Percentiles rank a stretch among this genome's conserved stretches.
Evolutionary conservation across 768 basidiomycete species (phyloP).

Genomic region (Boletales sp.): DNA sequence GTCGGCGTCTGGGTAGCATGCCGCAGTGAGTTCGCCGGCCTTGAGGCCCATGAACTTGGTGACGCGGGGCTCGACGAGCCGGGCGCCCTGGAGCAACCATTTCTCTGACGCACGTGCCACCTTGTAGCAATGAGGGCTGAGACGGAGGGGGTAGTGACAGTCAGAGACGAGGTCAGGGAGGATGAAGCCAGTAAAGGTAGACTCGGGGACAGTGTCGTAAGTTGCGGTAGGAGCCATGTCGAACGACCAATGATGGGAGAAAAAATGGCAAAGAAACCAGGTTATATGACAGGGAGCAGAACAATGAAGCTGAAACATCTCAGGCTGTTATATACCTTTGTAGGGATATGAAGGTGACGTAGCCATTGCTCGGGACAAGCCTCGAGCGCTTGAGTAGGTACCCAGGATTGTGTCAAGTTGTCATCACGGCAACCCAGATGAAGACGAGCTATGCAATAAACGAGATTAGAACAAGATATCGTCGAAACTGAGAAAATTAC

Average conservation of each 20-base stretch:
- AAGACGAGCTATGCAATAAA: background rate
- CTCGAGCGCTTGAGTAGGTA: constrained; percentile 2
- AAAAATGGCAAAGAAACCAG: background rate
- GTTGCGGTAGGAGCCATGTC: constrained; percentile 27
- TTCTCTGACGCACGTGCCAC: constrained; percentile 36
- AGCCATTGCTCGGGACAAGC: background rate
- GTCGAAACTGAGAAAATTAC: background rate
- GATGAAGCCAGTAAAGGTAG: constrained; percentile 24
- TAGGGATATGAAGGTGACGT: constrained; percentile 6
- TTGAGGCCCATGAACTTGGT: constrained; percentile 53
- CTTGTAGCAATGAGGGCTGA: constrained; percentile 31
- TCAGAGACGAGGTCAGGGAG: constrained; percentile 41
- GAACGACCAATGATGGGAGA: background rate
- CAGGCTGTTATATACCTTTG: constrained; percentile 24
- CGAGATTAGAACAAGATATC: background rate
- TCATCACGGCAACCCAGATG: constrained; percentile 5
- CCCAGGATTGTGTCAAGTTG: constrained; percentile 3
- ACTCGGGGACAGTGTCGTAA: constrained; percentile 8
- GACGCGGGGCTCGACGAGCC: constrained; percentile 28
- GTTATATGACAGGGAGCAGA: constrained; percentile 13
- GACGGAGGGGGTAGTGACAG: constrained; percentile 36
- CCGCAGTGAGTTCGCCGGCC: constrained; percentile 63
- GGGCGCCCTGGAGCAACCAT: constrained; percentile 31
- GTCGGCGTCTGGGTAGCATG: constrained; percentile 57
- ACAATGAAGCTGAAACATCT: constrained; percentile 22